Base-by-base conservation (phyloP, 2,329 filamentous ascomycete genomes). In the Mariannaea elegans region DNA sequence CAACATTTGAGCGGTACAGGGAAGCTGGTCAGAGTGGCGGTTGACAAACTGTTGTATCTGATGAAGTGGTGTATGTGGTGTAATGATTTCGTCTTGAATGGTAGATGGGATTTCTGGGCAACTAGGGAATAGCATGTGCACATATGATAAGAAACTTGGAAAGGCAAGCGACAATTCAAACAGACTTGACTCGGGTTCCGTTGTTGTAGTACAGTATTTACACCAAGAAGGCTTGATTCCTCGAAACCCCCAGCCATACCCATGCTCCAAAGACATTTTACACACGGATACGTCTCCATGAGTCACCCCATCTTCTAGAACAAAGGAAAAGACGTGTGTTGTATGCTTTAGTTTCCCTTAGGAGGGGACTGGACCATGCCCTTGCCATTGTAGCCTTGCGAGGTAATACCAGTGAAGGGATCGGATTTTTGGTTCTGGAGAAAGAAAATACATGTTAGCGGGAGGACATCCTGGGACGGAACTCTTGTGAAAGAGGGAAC, bases 341-440 rank as follows among this genome's bases (percentile, higher is more conserved):
- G 61, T 24, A 6, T 21, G 61, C 50, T 65, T 80, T 82, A 84
- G 71, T 76, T 71, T 69, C 80, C 76, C 75, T 82, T 81, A 70
- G 85, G 82, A 71, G 84, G 81, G 65, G 86, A 88, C 83, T 97
- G 93, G 68, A 97, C 86, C 80, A 88, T 85, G 73, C 93, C 92
- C 75, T 87, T 86, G 78, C 93, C 93, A 66, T 79, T 81, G 83
- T 96, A 97, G 71, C 87, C 89, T 76, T 90, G 87, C 74, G 90
- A 90, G 68, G 90, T 85, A 80, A 95, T 81, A 84, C 93, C 93
- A 65, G 90, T 93, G 78, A 97, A 86, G 63, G 93, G 93, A 77
- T 97, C 93, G 76, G 92, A 84, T 74, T 90, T 91, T 87, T 96
- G 91, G 76, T 83, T 83, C 92, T 96, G 77, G 3, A 9, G 21